Conservation (phyloP, 2,329 filamentous ascomycete genomes). For the Trichoderma cornu-damae region DNA sequence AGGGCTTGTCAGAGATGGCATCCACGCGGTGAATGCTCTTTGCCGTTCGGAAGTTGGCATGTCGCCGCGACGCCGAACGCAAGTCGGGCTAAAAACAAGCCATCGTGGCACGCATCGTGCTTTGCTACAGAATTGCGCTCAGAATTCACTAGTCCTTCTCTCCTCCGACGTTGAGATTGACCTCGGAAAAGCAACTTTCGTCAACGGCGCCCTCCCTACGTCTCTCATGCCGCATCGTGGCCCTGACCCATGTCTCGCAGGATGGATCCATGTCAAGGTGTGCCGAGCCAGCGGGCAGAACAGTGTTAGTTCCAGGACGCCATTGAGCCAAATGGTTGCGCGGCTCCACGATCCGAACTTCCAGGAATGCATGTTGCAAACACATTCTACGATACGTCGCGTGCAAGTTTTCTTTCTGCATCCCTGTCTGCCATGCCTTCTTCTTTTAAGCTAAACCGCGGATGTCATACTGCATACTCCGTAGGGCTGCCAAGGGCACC, state of each 20-base stretch:
- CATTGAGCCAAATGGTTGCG: background rate
- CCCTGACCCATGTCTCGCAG: background rate
- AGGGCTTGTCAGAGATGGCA: background rate
- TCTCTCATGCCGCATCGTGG: background rate
- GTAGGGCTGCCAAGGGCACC: conserved; percentile 11
- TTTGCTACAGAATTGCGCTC: background rate
- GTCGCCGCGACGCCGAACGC: background rate
- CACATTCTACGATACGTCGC: background rate
- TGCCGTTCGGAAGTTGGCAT: background rate
- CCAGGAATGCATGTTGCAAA: background rate
- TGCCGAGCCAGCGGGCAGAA: background rate
- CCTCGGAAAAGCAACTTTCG: background rate
- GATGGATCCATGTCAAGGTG: background rate
- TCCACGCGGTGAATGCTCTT: background rate
- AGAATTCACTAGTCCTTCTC: background rate
- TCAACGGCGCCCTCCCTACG: conserved; percentile 1
- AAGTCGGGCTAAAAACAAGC: background rate
- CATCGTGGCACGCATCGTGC: background rate
- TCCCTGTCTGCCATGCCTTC: conserved; percentile 6
- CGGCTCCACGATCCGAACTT: background rate
- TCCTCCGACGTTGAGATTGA: background rate
- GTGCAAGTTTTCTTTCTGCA: background rate
- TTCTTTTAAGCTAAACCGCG: background rate
- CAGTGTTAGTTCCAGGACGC: background rate
- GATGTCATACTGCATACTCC: conserved; percentile 2